Evolutionary conservation across 169 alveolate genomes (phyloP).

Genomic region (Plasmodium gonderi): DNA sequence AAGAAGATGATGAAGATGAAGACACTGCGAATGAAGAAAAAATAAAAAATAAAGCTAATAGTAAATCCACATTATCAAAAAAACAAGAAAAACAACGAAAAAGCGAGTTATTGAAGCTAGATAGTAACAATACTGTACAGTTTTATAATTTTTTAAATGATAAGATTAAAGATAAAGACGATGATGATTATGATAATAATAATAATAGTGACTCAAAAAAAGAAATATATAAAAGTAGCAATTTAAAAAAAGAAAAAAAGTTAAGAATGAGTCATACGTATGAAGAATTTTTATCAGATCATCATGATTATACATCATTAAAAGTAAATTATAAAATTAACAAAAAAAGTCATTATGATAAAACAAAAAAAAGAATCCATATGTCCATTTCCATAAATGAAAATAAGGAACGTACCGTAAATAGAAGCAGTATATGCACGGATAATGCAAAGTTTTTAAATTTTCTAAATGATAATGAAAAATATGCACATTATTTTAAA

Average conservation of each 20-base stretch:
- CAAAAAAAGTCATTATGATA: constrained; percentile 64
- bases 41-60: not conserved
- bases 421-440: constrained; percentile 66
- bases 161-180: not conserved
- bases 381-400: constrained; percentile 20
- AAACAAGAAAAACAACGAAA: not conserved
- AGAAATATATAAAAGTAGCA: not conserved
- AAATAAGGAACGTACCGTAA: constrained; percentile 8
- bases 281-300: constrained; percentile 42
- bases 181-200: not conserved
- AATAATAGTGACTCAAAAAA: not conserved
- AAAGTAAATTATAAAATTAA: constrained; percentile 70
- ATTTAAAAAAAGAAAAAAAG: constrained; percentile 24
- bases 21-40: not conserved
- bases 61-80: not conserved
- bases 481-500: constrained; percentile 12
- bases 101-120: not conserved
- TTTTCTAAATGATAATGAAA: constrained; percentile 45
- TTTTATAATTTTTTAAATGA: constrained; percentile 6
- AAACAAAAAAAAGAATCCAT: constrained; percentile 21
- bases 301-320: constrained; percentile 37
- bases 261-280: constrained; percentile 20
- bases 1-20: not conserved
- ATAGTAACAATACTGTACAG: constrained; percentile 25
- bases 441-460: constrained; percentile 58